Percentiles rank a stretch among this genome's conserved stretches.
Conservation (phyloP, 1,284 basidiomycete species). For the Schizophyllum amplum region DNA sequence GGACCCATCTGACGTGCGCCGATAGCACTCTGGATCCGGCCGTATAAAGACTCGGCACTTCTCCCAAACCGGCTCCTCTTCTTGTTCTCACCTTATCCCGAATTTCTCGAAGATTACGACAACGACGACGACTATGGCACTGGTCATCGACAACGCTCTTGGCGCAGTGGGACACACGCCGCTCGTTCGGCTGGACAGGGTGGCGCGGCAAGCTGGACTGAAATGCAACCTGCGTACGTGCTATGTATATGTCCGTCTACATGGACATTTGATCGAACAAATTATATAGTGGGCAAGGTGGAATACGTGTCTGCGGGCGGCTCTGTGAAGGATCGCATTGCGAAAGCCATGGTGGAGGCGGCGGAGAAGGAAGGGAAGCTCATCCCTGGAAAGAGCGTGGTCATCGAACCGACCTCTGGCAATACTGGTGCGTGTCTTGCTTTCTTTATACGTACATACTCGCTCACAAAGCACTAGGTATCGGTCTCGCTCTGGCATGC, state of each 20-base stretch:
- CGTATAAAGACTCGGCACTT: neutral
- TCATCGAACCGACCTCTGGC: slow-evolving; percentile 92
- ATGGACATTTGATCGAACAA: neutral
- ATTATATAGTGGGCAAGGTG: slow-evolving; percentile 69
- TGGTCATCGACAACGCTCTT: slow-evolving; percentile 70
- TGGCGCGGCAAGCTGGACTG: slow-evolving; percentile 68
- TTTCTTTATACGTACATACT: neutral
- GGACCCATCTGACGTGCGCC: neutral
- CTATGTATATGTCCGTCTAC: neutral
- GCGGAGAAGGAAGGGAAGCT: slow-evolving; percentile 86
- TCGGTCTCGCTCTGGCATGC: slow-evolving; percentile 87
- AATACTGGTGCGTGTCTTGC: slow-evolving; percentile 70
- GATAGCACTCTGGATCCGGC: neutral
- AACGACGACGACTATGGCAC: slow-evolving; percentile 8
- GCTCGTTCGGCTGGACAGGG: slow-evolving; percentile 78
- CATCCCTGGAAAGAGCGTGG: slow-evolving; percentile 82
- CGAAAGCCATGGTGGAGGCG: slow-evolving; percentile 92
- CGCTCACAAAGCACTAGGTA: slow-evolving; percentile 41
- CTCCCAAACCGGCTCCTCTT: neutral
- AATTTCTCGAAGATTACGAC: neutral
- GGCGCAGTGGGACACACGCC: slow-evolving; percentile 89
- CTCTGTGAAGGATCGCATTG: slow-evolving; percentile 93
- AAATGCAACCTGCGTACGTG: slow-evolving; percentile 86
- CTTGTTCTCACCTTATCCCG: neutral
- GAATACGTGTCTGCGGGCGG: slow-evolving; percentile 92